phyloP scores from a whole-genome alignment of 2,329 filamentous ascomycete species.

The Ceratocystis variospora region DNA sequence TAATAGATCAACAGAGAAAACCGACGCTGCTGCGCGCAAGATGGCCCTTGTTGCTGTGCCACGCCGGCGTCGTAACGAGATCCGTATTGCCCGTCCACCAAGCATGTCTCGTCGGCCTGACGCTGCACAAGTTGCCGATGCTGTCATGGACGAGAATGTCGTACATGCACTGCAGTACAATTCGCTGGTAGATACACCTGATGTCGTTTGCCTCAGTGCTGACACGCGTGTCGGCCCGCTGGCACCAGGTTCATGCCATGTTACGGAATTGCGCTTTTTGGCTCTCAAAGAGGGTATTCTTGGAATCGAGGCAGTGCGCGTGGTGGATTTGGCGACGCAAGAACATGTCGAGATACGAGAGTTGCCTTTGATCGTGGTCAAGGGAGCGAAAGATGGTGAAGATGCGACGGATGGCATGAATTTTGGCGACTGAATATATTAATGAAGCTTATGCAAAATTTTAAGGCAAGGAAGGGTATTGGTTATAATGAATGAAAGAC shows the following conservation, averaged over 20 bases:
- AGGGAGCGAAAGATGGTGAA: slow-evolving; percentile 20
- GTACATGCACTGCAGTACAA: slow-evolving; percentile 58
- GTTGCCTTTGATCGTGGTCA: slow-evolving; percentile 53
- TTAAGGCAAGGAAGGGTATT: slow-evolving; percentile 5
- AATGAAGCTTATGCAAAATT: neutral
- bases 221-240: slow-evolving; percentile 62
- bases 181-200: slow-evolving; percentile 47
- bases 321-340: slow-evolving; percentile 59
- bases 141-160: slow-evolving; percentile 57
- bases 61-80: slow-evolving; percentile 46
- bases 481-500: neutral
- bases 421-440: neutral
- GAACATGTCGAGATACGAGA: slow-evolving; percentile 67
- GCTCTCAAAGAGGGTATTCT: slow-evolving; percentile 53
- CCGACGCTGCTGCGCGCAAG: slow-evolving; percentile 39
- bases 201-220: slow-evolving; percentile 61
- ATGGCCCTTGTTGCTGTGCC: slow-evolving; percentile 57
- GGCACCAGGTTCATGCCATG: slow-evolving; percentile 57
- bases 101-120: slow-evolving; percentile 33
- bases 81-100: slow-evolving; percentile 38
- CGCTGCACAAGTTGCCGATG: slow-evolving; percentile 41
- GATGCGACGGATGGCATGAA: neutral
- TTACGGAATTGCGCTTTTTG: slow-evolving; percentile 58
- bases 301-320: slow-evolving; percentile 55
- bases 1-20: slow-evolving; percentile 46